These are phyloP conservation scores for Aspergillus funiculosus DNA, from an alignment of 495 filamentous ascomycete genomes.

Conservation along the genomic window DNA sequence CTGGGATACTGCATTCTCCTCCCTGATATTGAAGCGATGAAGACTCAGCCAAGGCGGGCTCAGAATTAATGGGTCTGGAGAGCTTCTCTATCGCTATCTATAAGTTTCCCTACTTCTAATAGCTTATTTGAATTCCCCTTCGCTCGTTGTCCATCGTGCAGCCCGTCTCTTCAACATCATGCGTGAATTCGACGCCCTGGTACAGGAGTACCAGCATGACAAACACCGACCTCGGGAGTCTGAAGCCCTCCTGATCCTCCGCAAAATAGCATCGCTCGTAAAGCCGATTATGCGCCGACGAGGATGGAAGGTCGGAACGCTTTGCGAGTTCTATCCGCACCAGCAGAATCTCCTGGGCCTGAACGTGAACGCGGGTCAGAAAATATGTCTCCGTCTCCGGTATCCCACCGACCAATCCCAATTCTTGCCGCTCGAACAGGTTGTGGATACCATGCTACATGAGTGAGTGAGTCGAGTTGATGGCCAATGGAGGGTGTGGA, in stretches of 20 bases:
- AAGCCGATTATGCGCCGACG: conserved; percentile 93
- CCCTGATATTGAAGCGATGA: too few relatives aligned
- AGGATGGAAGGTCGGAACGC: conserved; percentile 69
- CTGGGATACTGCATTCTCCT: too few relatives aligned
- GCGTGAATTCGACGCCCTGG: conserved; percentile 61
- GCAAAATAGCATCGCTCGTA: conserved; percentile 80
- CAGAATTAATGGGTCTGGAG: too few relatives aligned
- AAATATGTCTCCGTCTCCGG: conserved; percentile 79
- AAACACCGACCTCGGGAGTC: conserved; percentile 61
- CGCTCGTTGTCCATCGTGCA: not conserved
- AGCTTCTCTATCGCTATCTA: too few relatives aligned
- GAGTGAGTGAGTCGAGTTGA: conserved; percentile 59
- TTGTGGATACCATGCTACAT: conserved; percentile 91
- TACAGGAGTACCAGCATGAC: conserved; percentile 76
- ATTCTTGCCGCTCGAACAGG: conserved; percentile 74
- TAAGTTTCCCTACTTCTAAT: too few relatives aligned
- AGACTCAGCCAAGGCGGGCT: too few relatives aligned
- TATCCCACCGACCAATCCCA: conserved; percentile 67
- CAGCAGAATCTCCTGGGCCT: conserved; percentile 73
- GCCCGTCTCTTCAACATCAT: conserved; percentile 43
- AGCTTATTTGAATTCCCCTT: not conserved
- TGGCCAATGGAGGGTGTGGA: too few relatives aligned
- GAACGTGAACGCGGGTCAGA: conserved; percentile 69
- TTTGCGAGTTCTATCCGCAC: conserved; percentile 80
- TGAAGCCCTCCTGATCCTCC: conserved; percentile 76